These are phyloP conservation scores for Suhomyces chickasaworum DNA, from an alignment of 1,139 yeast genomes.

Conservation along the genomic window DNA sequence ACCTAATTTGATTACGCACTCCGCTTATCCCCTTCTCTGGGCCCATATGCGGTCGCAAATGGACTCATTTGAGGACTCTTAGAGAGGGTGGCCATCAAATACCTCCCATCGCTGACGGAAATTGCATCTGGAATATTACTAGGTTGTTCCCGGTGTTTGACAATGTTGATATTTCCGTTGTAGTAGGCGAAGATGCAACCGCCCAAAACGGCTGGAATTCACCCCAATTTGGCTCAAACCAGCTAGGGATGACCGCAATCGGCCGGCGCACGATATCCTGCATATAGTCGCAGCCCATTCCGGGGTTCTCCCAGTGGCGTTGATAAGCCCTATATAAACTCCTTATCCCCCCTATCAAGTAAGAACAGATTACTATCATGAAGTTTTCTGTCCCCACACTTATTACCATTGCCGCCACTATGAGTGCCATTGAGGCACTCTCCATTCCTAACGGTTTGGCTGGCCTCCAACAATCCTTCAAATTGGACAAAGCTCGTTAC, in stretches of 20 bases:
- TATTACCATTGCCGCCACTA: constrained; percentile 29
- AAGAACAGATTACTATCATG: constrained; percentile 21
- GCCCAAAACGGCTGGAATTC: neutral
- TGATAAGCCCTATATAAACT: constrained; percentile 2
- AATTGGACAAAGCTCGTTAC: constrained; percentile 22
- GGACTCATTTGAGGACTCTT: too few species aligned
- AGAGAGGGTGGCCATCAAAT: too few species aligned
- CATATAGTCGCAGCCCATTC: neutral
- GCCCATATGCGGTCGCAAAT: neutral
- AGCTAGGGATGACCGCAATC: constrained; percentile 3
- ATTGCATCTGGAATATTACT: neutral
- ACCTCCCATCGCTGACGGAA: too few species aligned
- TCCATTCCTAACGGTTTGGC: constrained; percentile 33
- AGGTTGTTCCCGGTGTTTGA: neutral
- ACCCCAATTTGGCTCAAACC: constrained; percentile 1
- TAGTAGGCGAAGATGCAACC: neutral
- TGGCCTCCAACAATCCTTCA: constrained; percentile 32
- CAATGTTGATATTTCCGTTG: neutral
- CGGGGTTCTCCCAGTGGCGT: neutral
- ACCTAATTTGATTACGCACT: neutral
- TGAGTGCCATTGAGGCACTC: constrained; percentile 32
- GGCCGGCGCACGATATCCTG: constrained; percentile 2
- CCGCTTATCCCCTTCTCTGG: neutral
- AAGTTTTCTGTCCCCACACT: constrained; percentile 30
- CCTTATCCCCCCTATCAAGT: neutral